phyloP scores from a whole-genome alignment of 805 yeast species.

The Pichia phayaonensis region DNA sequence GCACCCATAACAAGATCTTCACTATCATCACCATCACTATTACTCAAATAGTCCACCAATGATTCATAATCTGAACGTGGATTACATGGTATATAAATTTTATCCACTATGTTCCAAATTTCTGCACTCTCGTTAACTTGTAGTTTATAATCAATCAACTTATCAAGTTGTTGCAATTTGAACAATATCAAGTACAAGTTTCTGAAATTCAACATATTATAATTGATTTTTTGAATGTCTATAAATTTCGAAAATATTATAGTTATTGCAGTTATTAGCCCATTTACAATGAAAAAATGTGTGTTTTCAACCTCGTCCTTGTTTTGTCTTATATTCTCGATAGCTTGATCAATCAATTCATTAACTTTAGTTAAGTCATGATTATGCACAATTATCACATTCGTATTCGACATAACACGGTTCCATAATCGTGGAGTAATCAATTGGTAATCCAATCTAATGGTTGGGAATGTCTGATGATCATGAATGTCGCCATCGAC shows the following conservation, averaged over 20 bases:
- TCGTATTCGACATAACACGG: not conserved
- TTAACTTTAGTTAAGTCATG: not conserved
- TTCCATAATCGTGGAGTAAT: not conserved
- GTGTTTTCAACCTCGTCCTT: not conserved
- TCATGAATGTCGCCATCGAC: not conserved
- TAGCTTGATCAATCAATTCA: not conserved
- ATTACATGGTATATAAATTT: constrained; percentile 8
- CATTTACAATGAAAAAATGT: constrained; percentile 16
- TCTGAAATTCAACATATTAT: constrained; percentile 13
- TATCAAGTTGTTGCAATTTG: not conserved
- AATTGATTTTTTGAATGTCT: not conserved
- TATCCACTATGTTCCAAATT: constrained; percentile 7
- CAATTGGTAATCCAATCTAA: not conserved
- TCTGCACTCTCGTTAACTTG: constrained; percentile 19
- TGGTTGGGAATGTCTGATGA: not conserved
- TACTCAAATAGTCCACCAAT: constrained; percentile 2
- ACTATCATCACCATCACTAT: not conserved
- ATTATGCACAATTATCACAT: not conserved
- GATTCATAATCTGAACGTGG: not conserved
- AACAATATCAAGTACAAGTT: constrained; percentile 9
- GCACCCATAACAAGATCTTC: not conserved
- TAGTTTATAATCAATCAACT: constrained; percentile 2
- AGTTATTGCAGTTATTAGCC: constrained; percentile 19
- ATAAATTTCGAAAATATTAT: constrained; percentile 18
- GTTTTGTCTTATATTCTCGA: not conserved